A percentile compares a stretch with the other conserved stretches of the same genome.
phyloP scores from a whole-genome alignment of 305 asterid species.

The Solanum hybrid region DNA sequence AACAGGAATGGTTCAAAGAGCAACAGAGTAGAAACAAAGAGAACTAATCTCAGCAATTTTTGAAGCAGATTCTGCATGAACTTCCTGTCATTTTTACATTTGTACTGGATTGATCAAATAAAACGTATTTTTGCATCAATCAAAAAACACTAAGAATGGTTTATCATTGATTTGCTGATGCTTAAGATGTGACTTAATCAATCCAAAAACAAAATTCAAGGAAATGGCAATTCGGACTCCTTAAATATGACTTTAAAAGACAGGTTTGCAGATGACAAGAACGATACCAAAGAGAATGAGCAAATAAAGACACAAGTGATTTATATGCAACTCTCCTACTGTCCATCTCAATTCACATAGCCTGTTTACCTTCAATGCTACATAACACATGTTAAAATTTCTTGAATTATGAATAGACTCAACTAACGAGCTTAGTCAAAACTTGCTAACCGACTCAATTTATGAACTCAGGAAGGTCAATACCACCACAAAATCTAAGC shows the following conservation, averaged over 20 bases:
- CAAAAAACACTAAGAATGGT: not conserved
- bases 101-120: not conserved
- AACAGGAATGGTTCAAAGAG: not conserved
- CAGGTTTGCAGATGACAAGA: not conserved
- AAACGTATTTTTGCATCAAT: not conserved
- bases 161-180: not conserved
- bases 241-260: not conserved
- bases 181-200: not conserved
- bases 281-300: not conserved
- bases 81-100: not conserved
- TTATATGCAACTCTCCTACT: not conserved
- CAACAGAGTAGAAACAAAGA: not conserved
- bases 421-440: not conserved
- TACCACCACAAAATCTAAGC: not conserved
- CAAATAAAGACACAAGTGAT: not conserved
- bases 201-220: not conserved
- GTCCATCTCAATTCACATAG: not conserved
- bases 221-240: not conserved
- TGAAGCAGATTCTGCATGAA: not conserved
- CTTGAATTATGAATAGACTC: not conserved
- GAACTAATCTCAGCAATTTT: not conserved
- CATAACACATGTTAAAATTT: not conserved
- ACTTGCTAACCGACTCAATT: not conserved
- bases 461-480: conserved; percentile 1
- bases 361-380: not conserved